Evolutionary conservation across 805 yeast genomes (phyloP).

Genomic region (Monosporozyma solicola): DNA sequence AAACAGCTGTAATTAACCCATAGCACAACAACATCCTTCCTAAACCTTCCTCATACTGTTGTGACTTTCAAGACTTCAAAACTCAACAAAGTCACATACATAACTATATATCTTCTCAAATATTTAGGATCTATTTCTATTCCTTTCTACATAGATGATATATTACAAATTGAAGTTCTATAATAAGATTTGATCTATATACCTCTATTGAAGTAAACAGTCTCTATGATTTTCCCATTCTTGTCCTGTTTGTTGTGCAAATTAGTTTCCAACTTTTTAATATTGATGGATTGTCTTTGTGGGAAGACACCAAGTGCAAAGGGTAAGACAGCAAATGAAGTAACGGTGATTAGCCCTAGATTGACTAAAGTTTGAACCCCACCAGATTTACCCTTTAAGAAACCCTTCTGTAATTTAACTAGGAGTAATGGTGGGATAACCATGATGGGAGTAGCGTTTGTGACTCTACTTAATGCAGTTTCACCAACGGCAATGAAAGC

Average conservation of each 20-base stretch:
- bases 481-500: slow-evolving; percentile 93
- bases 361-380: slow-evolving; percentile 63
- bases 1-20: too few species aligned
- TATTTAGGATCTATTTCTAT: not conserved
- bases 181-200: slow-evolving; percentile 30
- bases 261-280: slow-evolving; percentile 51
- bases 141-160: not conserved
- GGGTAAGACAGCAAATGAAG: slow-evolving; percentile 83
- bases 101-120: not conserved
- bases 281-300: slow-evolving; percentile 61
- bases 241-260: slow-evolving; percentile 53
- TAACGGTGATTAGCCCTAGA: slow-evolving; percentile 73
- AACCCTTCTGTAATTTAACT: slow-evolving; percentile 63
- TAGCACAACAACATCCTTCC: too few species aligned
- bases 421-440: slow-evolving; percentile 86
- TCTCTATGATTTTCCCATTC: slow-evolving; percentile 46
- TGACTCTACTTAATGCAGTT: slow-evolving; percentile 90
- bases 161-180: not conserved
- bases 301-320: slow-evolving; percentile 96
- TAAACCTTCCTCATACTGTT: too few species aligned
- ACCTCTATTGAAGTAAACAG: slow-evolving; percentile 88
- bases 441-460: slow-evolving; percentile 97
- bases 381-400: slow-evolving; percentile 59
- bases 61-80: too few species aligned
- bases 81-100: too few species aligned